Percentiles rank a stretch among this genome's conserved stretches.
phyloP scores from a whole-genome alignment of 2,329 filamentous ascomycete genomes.

The Neurospora sp. region DNA sequence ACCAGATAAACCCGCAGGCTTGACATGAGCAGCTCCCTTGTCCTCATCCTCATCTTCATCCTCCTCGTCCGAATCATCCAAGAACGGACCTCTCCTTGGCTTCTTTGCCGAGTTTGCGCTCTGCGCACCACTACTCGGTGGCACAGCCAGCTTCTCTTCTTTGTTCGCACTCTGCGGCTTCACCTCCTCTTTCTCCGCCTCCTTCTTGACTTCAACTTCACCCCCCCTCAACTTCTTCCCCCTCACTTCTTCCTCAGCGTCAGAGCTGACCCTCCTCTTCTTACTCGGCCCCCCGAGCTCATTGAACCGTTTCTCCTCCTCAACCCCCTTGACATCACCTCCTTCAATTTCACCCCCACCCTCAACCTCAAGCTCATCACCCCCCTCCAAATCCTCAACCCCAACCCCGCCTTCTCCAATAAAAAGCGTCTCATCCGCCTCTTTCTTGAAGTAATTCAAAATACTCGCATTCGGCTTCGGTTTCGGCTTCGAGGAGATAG shows the following conservation, averaged over 20 bases:
- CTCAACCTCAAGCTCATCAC: neutral
- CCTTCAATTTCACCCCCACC: constrained; percentile 9
- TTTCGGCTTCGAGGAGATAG: constrained; percentile 12
- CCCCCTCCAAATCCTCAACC: neutral
- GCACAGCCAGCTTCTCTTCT: constrained; percentile 2
- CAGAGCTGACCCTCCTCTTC: constrained; percentile 31
- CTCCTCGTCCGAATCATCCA: constrained; percentile 43
- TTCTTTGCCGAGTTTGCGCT: constrained; percentile 18
- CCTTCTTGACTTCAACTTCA: constrained; percentile 3
- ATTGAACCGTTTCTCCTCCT: constrained; percentile 26
- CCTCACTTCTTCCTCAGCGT: constrained; percentile 9
- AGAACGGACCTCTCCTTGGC: constrained; percentile 48
- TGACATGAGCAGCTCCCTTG: neutral
- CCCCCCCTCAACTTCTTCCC: constrained; percentile 10
- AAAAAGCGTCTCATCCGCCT: constrained; percentile 51
- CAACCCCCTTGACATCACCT: neutral
- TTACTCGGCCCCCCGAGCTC: constrained; percentile 29
- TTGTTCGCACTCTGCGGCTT: neutral
- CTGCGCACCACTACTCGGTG: neutral
- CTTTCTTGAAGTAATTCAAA: constrained; percentile 66
- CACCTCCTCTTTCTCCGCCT: constrained; percentile 8
- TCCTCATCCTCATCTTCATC: neutral
- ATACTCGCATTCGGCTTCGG: constrained; percentile 53
- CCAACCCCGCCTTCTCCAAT: constrained; percentile 17
- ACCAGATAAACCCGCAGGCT: neutral